Evolutionary conservation across 148 eudicot species (phyloP).

Genomic region (Fagopyrum esculentum): DNA sequence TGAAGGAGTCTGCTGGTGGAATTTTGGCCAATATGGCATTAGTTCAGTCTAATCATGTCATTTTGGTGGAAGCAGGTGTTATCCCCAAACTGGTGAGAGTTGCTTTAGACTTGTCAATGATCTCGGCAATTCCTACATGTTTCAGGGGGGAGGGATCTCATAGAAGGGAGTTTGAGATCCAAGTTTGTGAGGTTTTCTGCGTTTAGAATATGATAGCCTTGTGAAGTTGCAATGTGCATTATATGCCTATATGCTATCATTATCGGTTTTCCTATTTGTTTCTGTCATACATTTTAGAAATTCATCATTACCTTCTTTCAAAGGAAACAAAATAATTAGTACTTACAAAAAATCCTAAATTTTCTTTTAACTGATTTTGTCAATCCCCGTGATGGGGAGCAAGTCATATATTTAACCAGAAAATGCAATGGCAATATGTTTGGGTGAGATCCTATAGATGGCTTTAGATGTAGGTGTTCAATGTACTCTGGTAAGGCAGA

Average conservation of each 20-base stretch:
- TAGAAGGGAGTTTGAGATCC: not conserved
- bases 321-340: no score
- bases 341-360: no score
- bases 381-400: no score
- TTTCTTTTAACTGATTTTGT: no score
- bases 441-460: not conserved
- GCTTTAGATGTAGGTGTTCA: not conserved
- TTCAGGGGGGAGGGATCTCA: not conserved
- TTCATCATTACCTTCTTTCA: no score
- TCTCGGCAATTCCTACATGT: not conserved
- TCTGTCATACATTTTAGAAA: no score
- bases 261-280: no score
- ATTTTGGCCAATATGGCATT: constrained; percentile 75
- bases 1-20: constrained; percentile 70
- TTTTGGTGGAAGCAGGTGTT: constrained; percentile 71
- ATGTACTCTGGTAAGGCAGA: not conserved
- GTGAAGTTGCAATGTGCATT: not conserved
- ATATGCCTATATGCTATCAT: not conserved
- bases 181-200: not conserved
- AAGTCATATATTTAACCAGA: no score
- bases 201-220: not conserved
- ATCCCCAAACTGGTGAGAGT: constrained; percentile 71
- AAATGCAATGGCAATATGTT: no score
- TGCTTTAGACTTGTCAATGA: constrained; percentile 7
- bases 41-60: constrained; percentile 40